phyloP scores from a whole-genome alignment of 139 green algal species.

The Asterochloris sp. region DNA sequence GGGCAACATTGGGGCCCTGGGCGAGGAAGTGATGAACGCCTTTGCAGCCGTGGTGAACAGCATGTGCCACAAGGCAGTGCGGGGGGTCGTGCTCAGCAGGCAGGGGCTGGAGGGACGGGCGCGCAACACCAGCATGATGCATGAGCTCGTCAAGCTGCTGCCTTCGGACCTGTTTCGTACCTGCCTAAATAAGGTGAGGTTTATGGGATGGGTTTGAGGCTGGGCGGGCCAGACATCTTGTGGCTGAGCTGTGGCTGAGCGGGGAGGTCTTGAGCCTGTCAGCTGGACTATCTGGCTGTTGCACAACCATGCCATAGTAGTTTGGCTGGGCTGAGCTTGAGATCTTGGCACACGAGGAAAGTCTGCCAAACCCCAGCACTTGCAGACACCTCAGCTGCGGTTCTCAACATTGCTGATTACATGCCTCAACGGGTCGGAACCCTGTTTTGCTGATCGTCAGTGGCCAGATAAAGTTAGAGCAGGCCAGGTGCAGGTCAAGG shows the following conservation, averaged over 20 bases:
- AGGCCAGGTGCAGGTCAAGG: too few species aligned
- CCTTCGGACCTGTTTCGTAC: constrained; percentile 45
- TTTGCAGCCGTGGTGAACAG: constrained; percentile 29
- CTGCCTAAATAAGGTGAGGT: constrained; percentile 32
- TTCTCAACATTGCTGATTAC: too few species aligned
- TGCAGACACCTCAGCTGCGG: too few species aligned
- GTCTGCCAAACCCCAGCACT: too few species aligned
- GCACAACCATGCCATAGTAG: too few species aligned
- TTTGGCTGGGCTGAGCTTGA: too few species aligned
- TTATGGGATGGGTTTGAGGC: too few species aligned
- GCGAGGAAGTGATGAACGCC: constrained; percentile 28
- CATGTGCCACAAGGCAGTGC: constrained; percentile 27
- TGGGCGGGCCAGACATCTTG: too few species aligned
- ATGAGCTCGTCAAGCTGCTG: constrained; percentile 40
- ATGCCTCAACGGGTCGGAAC: background rate
- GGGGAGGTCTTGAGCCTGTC: too few species aligned
- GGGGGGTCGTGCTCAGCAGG: constrained; percentile 35
- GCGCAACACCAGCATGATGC: constrained; percentile 14
- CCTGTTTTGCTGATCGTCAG: background rate
- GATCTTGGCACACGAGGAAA: too few species aligned
- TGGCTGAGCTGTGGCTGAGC: too few species aligned
- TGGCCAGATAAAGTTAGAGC: background rate
- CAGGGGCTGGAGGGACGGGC: constrained; percentile 30
- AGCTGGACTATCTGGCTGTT: too few species aligned
- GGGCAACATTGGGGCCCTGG: constrained; percentile 29